A percentile compares a stretch with the other conserved stretches of the same genome.
Conservation (phyloP, 768 basidiomycete species). For the Neoboletus subvelutipes region DNA sequence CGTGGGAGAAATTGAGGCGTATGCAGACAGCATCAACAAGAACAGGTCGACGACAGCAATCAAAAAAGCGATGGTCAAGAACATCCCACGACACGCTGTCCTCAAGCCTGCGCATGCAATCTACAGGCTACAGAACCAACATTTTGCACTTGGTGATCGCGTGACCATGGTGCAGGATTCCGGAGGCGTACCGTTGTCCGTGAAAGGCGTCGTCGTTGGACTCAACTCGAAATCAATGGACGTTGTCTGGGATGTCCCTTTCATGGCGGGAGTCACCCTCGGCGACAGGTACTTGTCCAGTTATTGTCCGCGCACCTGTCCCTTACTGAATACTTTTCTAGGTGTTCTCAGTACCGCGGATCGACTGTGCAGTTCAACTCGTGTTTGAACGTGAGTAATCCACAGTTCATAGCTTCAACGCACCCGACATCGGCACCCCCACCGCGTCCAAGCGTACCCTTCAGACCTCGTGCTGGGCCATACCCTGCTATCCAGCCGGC, state of each 20-base stretch:
- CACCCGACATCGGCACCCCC: conserved; percentile 54
- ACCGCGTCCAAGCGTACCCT: conserved; percentile 48
- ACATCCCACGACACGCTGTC: conserved; percentile 89
- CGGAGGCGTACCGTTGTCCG: conserved; percentile 85
- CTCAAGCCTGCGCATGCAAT: conserved; percentile 90
- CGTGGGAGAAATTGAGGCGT: conserved; percentile 72
- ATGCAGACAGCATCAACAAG: conserved; percentile 66
- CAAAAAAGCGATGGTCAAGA: conserved; percentile 92
- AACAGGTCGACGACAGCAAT: conserved; percentile 61
- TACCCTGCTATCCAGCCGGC: conserved; percentile 57
- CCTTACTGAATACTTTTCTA: conserved; percentile 27
- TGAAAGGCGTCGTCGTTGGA: conserved; percentile 93
- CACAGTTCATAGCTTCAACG: conserved; percentile 81
- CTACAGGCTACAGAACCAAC: conserved; percentile 87
- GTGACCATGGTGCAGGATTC: conserved; percentile 97
- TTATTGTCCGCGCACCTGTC: background rate
- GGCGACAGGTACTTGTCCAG: conserved; percentile 61
- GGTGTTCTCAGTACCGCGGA: conserved; percentile 92
- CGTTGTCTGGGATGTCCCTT: conserved; percentile 93
- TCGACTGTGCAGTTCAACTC: conserved; percentile 83
- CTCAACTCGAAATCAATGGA: conserved; percentile 87
- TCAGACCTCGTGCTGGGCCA: conserved; percentile 69
- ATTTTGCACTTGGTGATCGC: conserved; percentile 85
- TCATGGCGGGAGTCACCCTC: conserved; percentile 89
- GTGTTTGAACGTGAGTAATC: conserved; percentile 84